Evolutionary conservation across 2,329 filamentous ascomycete species (phyloP), one percentile per base, ranked within the genome.

Genomic region (Triangularia setosa): DNA sequence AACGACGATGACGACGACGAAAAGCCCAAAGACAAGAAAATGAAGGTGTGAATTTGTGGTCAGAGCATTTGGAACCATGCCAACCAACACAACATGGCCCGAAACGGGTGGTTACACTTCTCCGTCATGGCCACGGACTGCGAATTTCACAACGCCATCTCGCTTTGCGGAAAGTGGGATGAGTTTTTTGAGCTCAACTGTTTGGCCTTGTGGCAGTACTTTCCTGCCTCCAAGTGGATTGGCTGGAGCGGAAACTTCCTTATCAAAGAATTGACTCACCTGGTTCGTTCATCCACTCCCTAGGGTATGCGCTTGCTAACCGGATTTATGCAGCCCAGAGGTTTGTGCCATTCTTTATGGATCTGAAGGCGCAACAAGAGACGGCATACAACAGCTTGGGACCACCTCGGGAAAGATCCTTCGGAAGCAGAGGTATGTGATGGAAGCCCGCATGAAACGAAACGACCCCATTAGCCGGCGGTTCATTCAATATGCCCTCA

Each of bases 41-140:
- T 79, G 65, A 77, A 77, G 59, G 77, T 83, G 62, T 79, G 75
- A 60, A 73, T 83, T 9, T 83, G 79, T 60, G 80, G 81, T 11
- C 77, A 75, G 54, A 78, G 74, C 60, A 83, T 83, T 68, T 83
- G 80, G 75, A 82, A 83, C 70, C 82, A 83, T 67, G 79, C 80
- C 8, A 80, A 76, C 63, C 76, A 81, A 66, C 77, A 75, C 40
- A 77, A 79, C 3, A 79, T 83, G 75, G 77, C 74, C 56, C 74
- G 80, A 61, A 77, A 79, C 27, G 80, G 81, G 3, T 83, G 81
- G 81, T 73, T 81, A 23, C 81, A 83, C 30, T 83, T 83, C 69
- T 81, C 78, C 23, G 74, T 83, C 65, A 77, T 83, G 68, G 80
- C 80, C 1, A 82, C 81, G 69, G 79, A 81, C 59, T 81, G 79